Conservation (phyloP, 139 green algal species). For the Pseudopediastrum boryanum region DNA sequence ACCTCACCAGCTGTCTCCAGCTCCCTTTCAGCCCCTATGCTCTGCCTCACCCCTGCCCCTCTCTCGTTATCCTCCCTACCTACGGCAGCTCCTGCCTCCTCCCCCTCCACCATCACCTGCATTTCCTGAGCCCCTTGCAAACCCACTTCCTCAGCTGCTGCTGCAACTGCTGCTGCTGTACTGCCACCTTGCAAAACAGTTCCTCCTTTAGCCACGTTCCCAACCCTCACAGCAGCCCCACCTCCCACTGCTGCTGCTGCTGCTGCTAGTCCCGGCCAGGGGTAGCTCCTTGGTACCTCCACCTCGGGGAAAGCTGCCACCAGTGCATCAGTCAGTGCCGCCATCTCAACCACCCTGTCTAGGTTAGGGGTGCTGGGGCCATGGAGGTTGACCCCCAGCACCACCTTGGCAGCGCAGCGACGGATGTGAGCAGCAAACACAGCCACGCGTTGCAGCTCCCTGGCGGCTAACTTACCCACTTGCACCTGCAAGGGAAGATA, state of each 20-base stretch:
- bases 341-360: slow-evolving; percentile 75
- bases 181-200: no score
- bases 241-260: background rate
- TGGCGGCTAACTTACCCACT: slow-evolving; percentile 25
- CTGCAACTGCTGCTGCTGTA: no score
- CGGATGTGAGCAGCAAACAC: slow-evolving; percentile 68
- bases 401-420: slow-evolving; percentile 57
- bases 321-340: slow-evolving; percentile 46
- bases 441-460: slow-evolving; percentile 43
- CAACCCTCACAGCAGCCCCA: no score
- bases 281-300: background rate
- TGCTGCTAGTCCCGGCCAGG: background rate
- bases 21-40: no score
- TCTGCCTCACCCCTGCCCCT: no score
- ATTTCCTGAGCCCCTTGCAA: no score
- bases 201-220: no score
- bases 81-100: no score
- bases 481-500: slow-evolving; percentile 13
- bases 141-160: no score
- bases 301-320: background rate
- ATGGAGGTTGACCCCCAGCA: slow-evolving; percentile 70
- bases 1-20: no score
- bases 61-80: no score
- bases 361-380: slow-evolving; percentile 64
- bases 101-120: no score